Base-by-base conservation (phyloP, 2,329 filamentous ascomycete genomes). In the Byssoonygena ceratinophila region DNA sequence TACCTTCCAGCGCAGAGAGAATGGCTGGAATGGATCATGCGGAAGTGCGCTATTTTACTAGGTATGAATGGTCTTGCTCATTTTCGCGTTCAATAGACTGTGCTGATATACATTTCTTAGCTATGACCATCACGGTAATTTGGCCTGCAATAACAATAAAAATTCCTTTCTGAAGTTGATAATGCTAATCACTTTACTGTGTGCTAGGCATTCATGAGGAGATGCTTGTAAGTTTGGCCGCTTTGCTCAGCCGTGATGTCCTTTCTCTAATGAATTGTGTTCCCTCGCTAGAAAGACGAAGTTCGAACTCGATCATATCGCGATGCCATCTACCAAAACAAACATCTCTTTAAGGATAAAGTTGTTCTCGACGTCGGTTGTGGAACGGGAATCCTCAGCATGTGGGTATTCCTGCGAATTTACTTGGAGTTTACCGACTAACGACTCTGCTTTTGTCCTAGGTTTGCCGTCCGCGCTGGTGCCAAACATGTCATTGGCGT, bases 11-110 rank as follows among this genome's bases (percentile, higher is more conserved):
- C 63, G 72, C 71, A 56, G 73, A 75, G 58, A 66, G 70, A 56
- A 72, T 74, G 71, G 70, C 70, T 31, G 72, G 71, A 62, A 83
- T 95, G 79, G 85, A 87, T 68, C 90, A 95, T 75, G 92, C 90
- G 59, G 92, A 98, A 78, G 89, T 94, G 71, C 92, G 97, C 73
- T 98, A 97, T 78, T 97, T 97, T 77, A 97, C 96, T 76, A 95
- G 89, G 90, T 94, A 74, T 54, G 47, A 53, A 46, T 48, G 23
- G 37, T 7, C 18, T 20, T 27, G 34, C 5, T 45, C 55, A 58
- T 63, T 68, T 59, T 52, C 36, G 55, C 55, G 44, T 11, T 40
- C 25, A 41, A 31, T 31, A 22, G 31, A 5, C 14, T 39, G 4
- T 36, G 23, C 46, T 52, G 18, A 48, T 49, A 3, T 31, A 16